Conservation (phyloP, 345 rosid species). For the Acer yangbiense region DNA sequence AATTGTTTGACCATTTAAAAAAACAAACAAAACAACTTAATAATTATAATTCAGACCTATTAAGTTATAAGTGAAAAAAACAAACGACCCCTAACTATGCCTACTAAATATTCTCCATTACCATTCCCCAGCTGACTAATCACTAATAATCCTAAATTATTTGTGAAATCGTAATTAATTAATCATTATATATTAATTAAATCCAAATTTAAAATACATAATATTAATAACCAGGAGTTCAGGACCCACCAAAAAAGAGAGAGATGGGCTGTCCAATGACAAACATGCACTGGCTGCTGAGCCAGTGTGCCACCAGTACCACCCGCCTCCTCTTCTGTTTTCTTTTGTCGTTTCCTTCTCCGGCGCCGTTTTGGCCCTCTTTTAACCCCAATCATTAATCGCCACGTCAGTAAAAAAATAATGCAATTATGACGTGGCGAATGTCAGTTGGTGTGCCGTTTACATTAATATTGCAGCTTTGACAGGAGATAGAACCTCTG, state of each 20-base stretch:
- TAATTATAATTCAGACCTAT: too few relatives aligned
- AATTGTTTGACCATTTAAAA: too few relatives aligned
- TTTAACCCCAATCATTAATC: not conserved
- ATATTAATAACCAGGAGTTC: not conserved
- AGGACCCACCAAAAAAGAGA: constrained; percentile 8
- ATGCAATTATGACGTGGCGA: not conserved
- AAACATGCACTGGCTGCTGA: constrained; percentile 12
- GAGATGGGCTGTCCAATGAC: constrained; percentile 23
- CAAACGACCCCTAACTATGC: not conserved
- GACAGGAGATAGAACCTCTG: constrained; percentile 32
- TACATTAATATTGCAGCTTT: too few relatives aligned
- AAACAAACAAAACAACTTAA: too few relatives aligned
- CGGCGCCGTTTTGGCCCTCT: not conserved
- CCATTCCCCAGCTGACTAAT: not conserved
- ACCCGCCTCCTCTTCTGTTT: constrained; percentile 12
- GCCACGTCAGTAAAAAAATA: not conserved
- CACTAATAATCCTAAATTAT: not conserved
- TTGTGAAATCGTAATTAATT: not conserved
- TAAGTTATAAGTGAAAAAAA: too few relatives aligned
- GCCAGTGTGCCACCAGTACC: constrained; percentile 11
- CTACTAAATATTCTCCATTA: not conserved
- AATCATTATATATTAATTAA: not conserved
- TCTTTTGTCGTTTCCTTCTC: constrained; percentile 10
- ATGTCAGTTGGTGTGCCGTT: not conserved
- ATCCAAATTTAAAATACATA: not conserved